Evolutionary conservation across 1,284 basidiomycete species (phyloP), one percentile per base, ranked within the genome.

Genomic region (Leccinum subrobustum): DNA sequence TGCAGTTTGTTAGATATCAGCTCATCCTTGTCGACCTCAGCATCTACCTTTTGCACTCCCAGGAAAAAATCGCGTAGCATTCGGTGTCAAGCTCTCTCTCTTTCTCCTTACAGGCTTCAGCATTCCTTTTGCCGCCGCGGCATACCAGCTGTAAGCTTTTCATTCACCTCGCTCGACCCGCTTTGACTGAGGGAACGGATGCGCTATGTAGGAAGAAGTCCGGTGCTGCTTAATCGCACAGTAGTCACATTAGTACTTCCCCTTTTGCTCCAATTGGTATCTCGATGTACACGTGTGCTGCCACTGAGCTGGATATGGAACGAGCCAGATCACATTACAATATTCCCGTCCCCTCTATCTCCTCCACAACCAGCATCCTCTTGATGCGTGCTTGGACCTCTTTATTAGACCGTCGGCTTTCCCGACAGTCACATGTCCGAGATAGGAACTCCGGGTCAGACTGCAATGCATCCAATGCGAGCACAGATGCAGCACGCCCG

Each of bases 1-100:
- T 31, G 37, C 27, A 23, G 42, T 27, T 33, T 37, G 18, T 53
- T 16, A 6, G 33, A 3, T 33, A 44, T 31, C 59, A 14, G 2
- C 11, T 58, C 56, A 58, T n/a, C 29, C 14, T 25, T 16, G 20
- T 53, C 62, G 44, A 35, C 42, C 55, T 6, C 67, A 91, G 88
- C 86, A 88, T 73, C 78, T 91, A 39, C 90, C 91, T 18, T 92
- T 92, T 77, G 76, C 79, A 57, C 83, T 78, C 63, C 83, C 84
- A 31, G 79, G 81, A 56, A 84, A 82, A 70, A 89, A 84, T 73
- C 70, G 68, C 23, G 61, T 62, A 33, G 64, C 74, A 4, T 91
- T 89, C 66, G 90, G 77, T 14, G 51, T 78, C 62, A 92, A 91
- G 75, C 68, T 89, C 48, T 68, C 74, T 25, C 63, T 76, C 12